phyloP scores from a whole-genome alignment of 768 basidiomycete species.

The Podaxis sp. region DNA sequence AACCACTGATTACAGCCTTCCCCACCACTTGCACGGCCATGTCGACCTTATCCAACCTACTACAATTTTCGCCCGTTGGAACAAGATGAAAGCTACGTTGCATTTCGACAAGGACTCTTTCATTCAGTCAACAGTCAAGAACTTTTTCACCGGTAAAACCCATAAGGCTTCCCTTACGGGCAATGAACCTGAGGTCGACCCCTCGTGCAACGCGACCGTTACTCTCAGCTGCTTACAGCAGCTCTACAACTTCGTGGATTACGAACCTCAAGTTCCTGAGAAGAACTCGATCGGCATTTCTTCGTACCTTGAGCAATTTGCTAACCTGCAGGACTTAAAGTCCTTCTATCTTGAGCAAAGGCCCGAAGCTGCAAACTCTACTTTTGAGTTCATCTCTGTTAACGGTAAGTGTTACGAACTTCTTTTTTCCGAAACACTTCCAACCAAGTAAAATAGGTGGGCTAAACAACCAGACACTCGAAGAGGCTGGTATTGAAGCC shows the following conservation, averaged over 20 bases:
- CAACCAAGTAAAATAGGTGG: conserved; percentile 42
- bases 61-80: conserved; percentile 58
- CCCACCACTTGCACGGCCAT: conserved; percentile 55
- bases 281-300: conserved; percentile 55
- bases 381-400: conserved; percentile 54
- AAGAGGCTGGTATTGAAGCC: conserved; percentile 60
- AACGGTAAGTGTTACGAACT: conserved; percentile 41
- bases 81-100: conserved; percentile 39
- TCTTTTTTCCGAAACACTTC: background rate
- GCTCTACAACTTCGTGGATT: conserved; percentile 53
- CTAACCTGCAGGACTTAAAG: conserved; percentile 53
- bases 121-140: background rate
- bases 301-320: conserved; percentile 52
- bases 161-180: conserved; percentile 18
- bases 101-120: conserved; percentile 21
- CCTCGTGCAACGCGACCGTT: conserved; percentile 44
- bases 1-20: conserved; percentile 71
- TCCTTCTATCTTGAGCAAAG: conserved; percentile 48
- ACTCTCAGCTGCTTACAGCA: conserved; percentile 55
- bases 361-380: conserved; percentile 47
- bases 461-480: conserved; percentile 54
- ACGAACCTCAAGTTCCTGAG: conserved; percentile 39
- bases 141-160: conserved; percentile 22
- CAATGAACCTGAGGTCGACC: conserved; percentile 15
- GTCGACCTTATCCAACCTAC: conserved; percentile 73